A percentile compares a stretch with the other conserved stretches of the same genome.
Evolutionary conservation across 2,329 filamentous ascomycete species (phyloP).

Genomic region (Chaetoscypha palmicola): DNA sequence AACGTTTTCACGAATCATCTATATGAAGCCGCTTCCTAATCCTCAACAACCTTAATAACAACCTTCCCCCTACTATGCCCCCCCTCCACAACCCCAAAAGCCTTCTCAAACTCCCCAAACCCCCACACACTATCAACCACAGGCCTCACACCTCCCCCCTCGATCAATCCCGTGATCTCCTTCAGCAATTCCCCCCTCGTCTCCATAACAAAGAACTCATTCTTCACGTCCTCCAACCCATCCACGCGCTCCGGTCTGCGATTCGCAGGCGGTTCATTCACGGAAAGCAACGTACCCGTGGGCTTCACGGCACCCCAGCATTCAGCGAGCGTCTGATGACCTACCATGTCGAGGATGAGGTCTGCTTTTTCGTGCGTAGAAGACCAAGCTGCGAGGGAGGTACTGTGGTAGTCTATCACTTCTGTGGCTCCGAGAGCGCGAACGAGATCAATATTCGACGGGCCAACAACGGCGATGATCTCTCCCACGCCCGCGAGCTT

Average conservation of each 20-base stretch:
- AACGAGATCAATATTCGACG: not conserved
- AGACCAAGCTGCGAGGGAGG: not conserved
- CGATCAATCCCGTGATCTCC: conserved; percentile 34
- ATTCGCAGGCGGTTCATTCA: not conserved
- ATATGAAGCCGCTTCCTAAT: no score
- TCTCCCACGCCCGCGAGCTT: conserved; percentile 30
- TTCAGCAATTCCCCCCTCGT: conserved; percentile 32
- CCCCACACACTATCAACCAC: conserved; percentile 11
- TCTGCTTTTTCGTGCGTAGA: conserved; percentile 33
- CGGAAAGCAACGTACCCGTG: not conserved
- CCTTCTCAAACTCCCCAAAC: not conserved
- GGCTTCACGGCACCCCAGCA: conserved; percentile 36
- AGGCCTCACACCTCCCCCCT: conserved; percentile 31
- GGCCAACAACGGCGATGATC: conserved; percentile 30
- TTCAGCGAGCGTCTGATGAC: conserved; percentile 34
- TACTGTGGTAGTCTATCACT: not conserved
- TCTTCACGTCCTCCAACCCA: conserved; percentile 30
- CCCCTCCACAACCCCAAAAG: not conserved
- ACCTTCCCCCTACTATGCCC: not conserved
- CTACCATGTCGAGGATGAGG: conserved; percentile 39
- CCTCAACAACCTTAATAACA: no score
- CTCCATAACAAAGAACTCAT: conserved; percentile 38
- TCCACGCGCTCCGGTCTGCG: conserved; percentile 15
- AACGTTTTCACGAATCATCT: no score
- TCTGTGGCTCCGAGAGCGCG: not conserved